Base-by-base conservation (phyloP, 345 rosid genomes). In the Euclidium syriacum region DNA sequence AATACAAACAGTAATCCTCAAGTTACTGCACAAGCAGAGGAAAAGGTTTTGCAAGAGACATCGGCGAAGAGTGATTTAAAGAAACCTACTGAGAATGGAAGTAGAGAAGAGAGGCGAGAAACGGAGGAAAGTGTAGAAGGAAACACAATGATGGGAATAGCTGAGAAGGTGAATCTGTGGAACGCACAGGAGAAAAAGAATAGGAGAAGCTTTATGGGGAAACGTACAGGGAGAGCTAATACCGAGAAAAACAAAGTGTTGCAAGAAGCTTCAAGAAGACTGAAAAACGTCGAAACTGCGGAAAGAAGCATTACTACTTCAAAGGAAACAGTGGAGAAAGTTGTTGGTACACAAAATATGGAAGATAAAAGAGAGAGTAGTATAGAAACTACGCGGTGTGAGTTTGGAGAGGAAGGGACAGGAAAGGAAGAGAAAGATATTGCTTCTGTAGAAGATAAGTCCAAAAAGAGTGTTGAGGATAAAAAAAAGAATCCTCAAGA, bases 121-220 rank as follows among this genome's bases (percentile, higher is more conserved):
- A 32, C 3, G 0, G 65, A 49, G 68, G 42, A 52, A 44, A 36
- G 35, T 46, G 57, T 35, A 44, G 57, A 62, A 27, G 64, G 5
- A 36, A 53, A 38, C 49, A 22, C n/a, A 17, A 26, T 24, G 23
- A 64, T 71, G 70, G 70, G 75, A 50, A 71, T 64, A 63, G 53
- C 75, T 14, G 75, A 71, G 70, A 71, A 71, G 27, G 75, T 71
- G 75, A 71, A 57, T 25, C 4, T 71, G 41, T 71, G 75, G 75
- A 71, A 64, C 60, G 49, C 65, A 11, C 57, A 64, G 49, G 70
- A 64, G 54, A 64, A 57, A 41, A 71, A 18, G 55, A 24, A 50
- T 24, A 49, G 34, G 48, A 64, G 36, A 50, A 63, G 23, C 16
- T 26, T 2, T 62, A 48, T 36, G 23, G 74, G 52, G n/a, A 54